Evolutionary conservation across 768 basidiomycete genomes (phyloP).

Genomic region (Pulveroboletus ravenelii): DNA sequence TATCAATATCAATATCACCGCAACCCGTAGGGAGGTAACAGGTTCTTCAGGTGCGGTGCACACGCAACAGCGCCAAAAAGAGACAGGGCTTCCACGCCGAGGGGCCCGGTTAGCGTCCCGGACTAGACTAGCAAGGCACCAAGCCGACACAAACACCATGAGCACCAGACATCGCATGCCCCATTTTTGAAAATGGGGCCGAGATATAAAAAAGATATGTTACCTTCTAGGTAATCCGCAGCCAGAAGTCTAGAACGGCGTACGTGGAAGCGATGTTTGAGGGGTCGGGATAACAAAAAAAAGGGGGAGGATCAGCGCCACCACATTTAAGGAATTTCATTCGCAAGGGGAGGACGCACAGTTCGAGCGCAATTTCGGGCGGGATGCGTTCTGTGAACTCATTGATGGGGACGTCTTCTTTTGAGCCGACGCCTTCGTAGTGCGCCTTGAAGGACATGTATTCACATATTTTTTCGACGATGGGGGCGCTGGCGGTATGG

Average conservation of each 20-base stretch:
- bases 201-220: conserved; percentile 2
- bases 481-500: conserved; percentile 44
- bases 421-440: conserved; percentile 63
- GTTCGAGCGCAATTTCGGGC: conserved; percentile 82
- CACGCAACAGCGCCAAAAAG: background rate
- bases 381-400: conserved; percentile 82
- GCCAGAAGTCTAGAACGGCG: conserved; percentile 44
- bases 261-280: background rate
- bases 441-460: conserved; percentile 84
- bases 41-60: background rate
- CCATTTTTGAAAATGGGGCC: conserved; percentile 16
- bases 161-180: conserved; percentile 2
- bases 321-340: background rate
- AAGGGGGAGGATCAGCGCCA: conserved; percentile 12
- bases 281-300: background rate
- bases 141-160: conserved; percentile 4
- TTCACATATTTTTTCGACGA: conserved; percentile 85
- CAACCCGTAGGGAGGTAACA: background rate
- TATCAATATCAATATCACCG: background rate
- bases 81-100: background rate
- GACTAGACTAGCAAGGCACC: conserved; percentile 14
- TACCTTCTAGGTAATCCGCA: conserved; percentile 66
- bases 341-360: conserved; percentile 51
- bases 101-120: background rate
- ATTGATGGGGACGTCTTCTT: conserved; percentile 70